Percentiles rank a stretch among this genome's conserved stretches.
Conservation (phyloP, 352 stramenopile genomes). For the Pythium coloratum region DNA sequence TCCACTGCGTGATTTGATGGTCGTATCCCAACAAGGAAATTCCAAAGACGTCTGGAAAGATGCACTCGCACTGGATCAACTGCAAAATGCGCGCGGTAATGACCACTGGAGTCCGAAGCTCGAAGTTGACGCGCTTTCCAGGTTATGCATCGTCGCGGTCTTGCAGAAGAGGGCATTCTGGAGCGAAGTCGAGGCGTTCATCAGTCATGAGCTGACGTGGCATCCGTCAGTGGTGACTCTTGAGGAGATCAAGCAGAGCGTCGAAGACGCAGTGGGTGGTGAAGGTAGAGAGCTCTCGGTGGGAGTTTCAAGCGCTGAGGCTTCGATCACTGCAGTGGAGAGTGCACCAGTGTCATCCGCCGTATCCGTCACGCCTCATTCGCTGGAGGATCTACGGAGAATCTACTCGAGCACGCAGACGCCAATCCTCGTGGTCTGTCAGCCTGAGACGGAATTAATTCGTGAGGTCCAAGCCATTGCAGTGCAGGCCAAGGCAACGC, state of each 20-base stretch:
- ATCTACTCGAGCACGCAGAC: conserved; percentile 36
- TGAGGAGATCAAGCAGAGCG: neutral
- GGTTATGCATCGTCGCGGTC: conserved; percentile 20
- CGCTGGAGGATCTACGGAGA: conserved; percentile 33
- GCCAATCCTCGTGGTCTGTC: conserved; percentile 36
- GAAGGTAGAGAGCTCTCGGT: neutral
- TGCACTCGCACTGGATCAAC: conserved; percentile 14
- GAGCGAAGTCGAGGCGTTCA: conserved; percentile 11
- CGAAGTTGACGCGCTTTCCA: conserved; percentile 4
- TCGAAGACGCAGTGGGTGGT: neutral
- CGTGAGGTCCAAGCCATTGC: conserved; percentile 36
- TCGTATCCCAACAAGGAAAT: neutral
- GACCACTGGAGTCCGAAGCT: conserved; percentile 11
- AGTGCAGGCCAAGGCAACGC: conserved; percentile 30
- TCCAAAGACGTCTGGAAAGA: conserved; percentile 19
- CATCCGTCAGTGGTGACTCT: neutral
- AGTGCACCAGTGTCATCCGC: neutral
- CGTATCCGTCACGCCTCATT: neutral
- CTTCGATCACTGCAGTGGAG: neutral
- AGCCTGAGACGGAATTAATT: conserved; percentile 38
- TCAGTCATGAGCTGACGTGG: conserved; percentile 19
- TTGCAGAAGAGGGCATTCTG: conserved; percentile 9
- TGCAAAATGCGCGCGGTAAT: neutral
- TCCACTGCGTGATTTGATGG: conserved; percentile 18
- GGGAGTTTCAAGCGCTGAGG: neutral